Evolutionary conservation across 2,329 filamentous ascomycete genomes (phyloP), one percentile per base, ranked within the genome.

Genomic region (Dactylellina drechsleri): DNA sequence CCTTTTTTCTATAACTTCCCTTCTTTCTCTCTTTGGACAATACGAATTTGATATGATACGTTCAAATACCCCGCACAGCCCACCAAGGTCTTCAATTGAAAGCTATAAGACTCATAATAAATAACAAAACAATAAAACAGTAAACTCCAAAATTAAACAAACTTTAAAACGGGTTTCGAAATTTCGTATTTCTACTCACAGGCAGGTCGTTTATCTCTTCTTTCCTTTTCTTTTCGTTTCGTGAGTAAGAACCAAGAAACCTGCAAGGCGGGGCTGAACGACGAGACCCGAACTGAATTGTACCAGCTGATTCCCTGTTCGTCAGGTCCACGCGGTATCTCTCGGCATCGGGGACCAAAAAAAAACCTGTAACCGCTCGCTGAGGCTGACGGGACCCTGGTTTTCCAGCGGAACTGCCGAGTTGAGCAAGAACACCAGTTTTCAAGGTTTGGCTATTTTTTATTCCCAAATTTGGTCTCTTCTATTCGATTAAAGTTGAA

Each of bases 401-500:
- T 47, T 4, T 60, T 60, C 23, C 23, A 36, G 57, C 40, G 13
- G 57, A 60, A 60, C 41, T 60, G 57, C 57, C 57, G 57, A 36
- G 47, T 60, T 43, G 23, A 36, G 57, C 36, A 36, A 26, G 36
- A 16, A 15, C 43, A 47, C 43, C 43, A n/a, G 43, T n/a, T 47
- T 47, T n/a, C 43, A 23, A 23, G 23, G 23, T 4, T 23, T 23
- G 23, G 23, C 4, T 2, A 4, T 23, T 23, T 23, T 23, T 23
- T 23, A 23, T 23, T 23, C 23, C 23, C 23, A 23, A 23, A 23
- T 23, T 23, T 23, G 4, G 23, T 23, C 4, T 23, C 2, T 23
- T 23, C 23, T 23, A 2, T 23, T 23, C 23, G 23, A 23, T 23
- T 23, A 23, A 23, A 23, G 23, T 23, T 23, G 23, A 23, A 23